Evolutionary conservation across 768 basidiomycete species (phyloP).

Genomic region (Psilocybe sp.): DNA sequence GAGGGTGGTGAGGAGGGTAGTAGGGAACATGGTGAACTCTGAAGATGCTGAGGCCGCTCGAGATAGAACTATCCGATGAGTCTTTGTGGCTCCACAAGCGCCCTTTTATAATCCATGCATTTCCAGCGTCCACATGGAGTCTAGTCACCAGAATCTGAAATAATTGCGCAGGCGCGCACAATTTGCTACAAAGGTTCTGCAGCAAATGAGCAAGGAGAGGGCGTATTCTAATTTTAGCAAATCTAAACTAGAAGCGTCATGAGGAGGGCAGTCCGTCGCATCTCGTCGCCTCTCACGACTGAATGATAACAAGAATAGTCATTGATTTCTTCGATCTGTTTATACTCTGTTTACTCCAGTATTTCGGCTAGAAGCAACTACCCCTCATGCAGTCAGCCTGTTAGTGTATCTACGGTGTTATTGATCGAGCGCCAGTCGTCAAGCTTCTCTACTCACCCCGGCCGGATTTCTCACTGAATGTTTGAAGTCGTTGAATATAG

Average conservation of each 20-base stretch:
- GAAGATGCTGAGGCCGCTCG: slow-evolving; percentile 12
- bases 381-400: neutral
- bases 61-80: slow-evolving; percentile 16
- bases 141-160: slow-evolving; percentile 6
- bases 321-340: too few species aligned
- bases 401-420: neutral
- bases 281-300: slow-evolving; percentile 9
- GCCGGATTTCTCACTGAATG: too few species aligned
- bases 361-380: neutral
- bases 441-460: too few species aligned
- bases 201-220: neutral
- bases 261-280: slow-evolving; percentile 7
- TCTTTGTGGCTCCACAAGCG: neutral
- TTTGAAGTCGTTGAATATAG: too few species aligned
- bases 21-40: slow-evolving; percentile 16
- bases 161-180: slow-evolving; percentile 8
- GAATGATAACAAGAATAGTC: slow-evolving; percentile 23
- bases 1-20: slow-evolving; percentile 40
- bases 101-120: slow-evolving; percentile 13
- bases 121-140: slow-evolving; percentile 12
- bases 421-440: too few species aligned
- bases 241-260: neutral
- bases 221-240: too few species aligned
- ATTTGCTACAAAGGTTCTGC: slow-evolving; percentile 8
- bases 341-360: neutral